phyloP scores from a whole-genome alignment of 345 rosid species.

The Hibiscus syriacus region DNA sequence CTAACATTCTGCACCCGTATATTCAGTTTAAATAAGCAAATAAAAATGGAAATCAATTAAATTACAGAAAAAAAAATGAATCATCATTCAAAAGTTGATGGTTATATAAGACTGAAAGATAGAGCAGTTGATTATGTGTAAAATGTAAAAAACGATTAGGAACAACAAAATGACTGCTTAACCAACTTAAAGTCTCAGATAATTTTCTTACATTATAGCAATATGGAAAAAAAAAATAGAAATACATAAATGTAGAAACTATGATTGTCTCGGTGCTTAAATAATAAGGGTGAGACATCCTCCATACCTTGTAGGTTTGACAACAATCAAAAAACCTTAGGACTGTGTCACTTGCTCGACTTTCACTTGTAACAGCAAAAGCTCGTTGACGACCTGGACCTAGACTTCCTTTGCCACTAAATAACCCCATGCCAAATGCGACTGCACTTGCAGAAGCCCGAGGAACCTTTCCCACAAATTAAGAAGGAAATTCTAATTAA shows the following conservation, averaged over 20 bases:
- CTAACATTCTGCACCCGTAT: constrained; percentile 42
- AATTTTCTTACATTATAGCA: not conserved
- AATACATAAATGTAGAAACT: not conserved
- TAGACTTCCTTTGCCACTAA: constrained; percentile 65
- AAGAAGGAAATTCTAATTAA: not conserved
- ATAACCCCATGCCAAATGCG: constrained; percentile 97
- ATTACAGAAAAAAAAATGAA: not conserved
- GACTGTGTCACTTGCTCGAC: constrained; percentile 78
- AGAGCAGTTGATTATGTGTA: not conserved
- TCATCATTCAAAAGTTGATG: not conserved
- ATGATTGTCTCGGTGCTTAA: not conserved
- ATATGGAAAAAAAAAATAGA: not conserved
- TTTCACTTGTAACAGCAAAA: constrained; percentile 83
- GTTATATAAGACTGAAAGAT: not conserved
- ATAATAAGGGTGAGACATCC: not conserved
- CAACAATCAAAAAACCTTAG: constrained; percentile 78
- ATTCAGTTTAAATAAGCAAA: constrained; percentile 7
- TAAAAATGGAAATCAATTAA: not conserved
- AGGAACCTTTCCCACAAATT: constrained; percentile 48
- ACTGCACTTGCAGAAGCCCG: constrained; percentile 95
- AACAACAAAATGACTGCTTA: not conserved
- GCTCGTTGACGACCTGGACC: constrained; percentile 80
- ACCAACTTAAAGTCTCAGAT: not conserved
- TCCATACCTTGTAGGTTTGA: constrained; percentile 78
- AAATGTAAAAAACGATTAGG: not conserved